These are phyloP conservation scores for Nakaseomyces nivariensis DNA, from an alignment of 1,139 yeast genomes.

Conservation along the genomic window DNA sequence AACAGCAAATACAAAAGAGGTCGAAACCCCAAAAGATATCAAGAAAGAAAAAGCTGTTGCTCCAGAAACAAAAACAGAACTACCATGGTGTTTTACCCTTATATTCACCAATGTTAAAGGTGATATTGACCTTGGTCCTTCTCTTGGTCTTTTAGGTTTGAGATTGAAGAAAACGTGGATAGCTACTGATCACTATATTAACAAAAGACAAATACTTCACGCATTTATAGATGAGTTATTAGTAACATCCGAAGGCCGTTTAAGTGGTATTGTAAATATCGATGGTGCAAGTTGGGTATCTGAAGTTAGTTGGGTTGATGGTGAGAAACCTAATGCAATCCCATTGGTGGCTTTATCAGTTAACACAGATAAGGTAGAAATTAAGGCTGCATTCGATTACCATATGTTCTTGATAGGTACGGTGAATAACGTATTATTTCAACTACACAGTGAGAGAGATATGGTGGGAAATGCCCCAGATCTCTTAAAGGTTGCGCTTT, in stretches of 20 bases:
- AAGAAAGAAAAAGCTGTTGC: slow-evolving; percentile 8
- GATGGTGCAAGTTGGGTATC: slow-evolving; percentile 48
- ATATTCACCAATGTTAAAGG: slow-evolving; percentile 44
- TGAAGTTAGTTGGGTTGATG: slow-evolving; percentile 58
- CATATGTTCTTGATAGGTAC: slow-evolving; percentile 68
- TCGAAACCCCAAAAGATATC: background rate
- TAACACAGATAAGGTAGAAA: slow-evolving; percentile 45
- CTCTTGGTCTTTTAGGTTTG: slow-evolving; percentile 59
- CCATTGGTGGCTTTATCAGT: slow-evolving; percentile 62
- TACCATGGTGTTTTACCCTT: slow-evolving; percentile 68
- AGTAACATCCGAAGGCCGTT: slow-evolving; percentile 59
- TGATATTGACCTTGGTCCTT: slow-evolving; percentile 70
- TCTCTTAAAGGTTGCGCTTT: slow-evolving; percentile 47
- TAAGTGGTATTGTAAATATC: slow-evolving; percentile 58
- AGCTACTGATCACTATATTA: slow-evolving; percentile 53
- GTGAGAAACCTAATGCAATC: slow-evolving; percentile 33
- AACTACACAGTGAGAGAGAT: slow-evolving; percentile 61
- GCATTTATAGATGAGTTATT: slow-evolving; percentile 47
- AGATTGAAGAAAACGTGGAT: slow-evolving; percentile 56
- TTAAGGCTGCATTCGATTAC: slow-evolving; percentile 67
- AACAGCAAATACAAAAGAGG: background rate
- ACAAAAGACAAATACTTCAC: slow-evolving; percentile 65
- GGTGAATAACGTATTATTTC: slow-evolving; percentile 41
- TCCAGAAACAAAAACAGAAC: slow-evolving; percentile 8
- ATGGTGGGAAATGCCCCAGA: slow-evolving; percentile 41